A percentile compares a stretch with the other conserved stretches of the same genome.
Evolutionary conservation across 139 green algal species (phyloP).

Genomic region (Diplosphaera chodatii): DNA sequence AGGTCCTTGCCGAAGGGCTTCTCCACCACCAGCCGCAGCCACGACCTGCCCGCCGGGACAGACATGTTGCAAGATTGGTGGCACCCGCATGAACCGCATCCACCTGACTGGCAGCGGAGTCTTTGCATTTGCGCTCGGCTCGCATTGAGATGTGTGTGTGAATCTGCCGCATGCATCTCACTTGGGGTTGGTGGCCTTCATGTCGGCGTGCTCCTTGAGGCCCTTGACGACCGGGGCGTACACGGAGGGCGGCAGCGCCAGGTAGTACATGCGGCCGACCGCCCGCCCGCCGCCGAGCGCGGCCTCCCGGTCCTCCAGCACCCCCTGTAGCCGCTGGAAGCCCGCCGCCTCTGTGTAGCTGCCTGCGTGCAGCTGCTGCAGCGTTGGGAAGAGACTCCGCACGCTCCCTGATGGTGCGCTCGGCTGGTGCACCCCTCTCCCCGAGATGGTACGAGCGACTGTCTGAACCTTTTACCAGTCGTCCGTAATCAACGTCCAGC

Average conservation of each 20-base stretch:
- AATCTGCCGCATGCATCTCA: background rate
- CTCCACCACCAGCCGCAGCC: constrained; percentile 71
- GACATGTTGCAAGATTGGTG: too few species aligned
- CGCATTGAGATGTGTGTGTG: too few species aligned
- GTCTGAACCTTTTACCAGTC: too few species aligned
- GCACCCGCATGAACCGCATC: too few species aligned
- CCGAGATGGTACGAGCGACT: too few species aligned
- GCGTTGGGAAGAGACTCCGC: too few species aligned
- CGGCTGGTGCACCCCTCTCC: too few species aligned
- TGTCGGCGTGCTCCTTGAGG: constrained; percentile 17
- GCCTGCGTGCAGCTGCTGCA: too few species aligned
- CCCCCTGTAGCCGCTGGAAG: constrained; percentile 36
- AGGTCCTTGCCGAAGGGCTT: constrained; percentile 90
- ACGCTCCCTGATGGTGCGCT: too few species aligned
- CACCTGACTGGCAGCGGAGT: too few species aligned
- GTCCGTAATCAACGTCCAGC: too few species aligned
- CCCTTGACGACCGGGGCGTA: constrained; percentile 72
- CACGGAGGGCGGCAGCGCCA: constrained; percentile 90
- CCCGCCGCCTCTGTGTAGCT: constrained; percentile 55
- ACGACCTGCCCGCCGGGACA: constrained; percentile 43
- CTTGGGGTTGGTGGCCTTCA: background rate
- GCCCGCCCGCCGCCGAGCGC: constrained; percentile 7
- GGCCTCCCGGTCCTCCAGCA: constrained; percentile 43
- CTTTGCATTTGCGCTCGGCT: too few species aligned
- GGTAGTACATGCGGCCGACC: constrained; percentile 84